phyloP scores from a whole-genome alignment of 1,284 basidiomycete genomes.

The Sphagnurus paluster region DNA sequence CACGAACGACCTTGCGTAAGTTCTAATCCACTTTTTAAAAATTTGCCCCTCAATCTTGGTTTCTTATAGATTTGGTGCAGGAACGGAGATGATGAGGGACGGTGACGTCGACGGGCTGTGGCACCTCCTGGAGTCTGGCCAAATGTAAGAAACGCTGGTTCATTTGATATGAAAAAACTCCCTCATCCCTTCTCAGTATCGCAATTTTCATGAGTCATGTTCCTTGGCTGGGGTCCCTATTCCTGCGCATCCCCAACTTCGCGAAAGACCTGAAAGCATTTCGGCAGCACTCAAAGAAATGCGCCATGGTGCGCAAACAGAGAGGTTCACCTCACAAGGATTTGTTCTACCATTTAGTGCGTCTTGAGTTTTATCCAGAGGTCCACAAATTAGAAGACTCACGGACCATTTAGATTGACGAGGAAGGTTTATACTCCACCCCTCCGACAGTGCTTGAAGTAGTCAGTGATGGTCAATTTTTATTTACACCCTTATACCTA shows the following conservation, averaged over 20 bases:
- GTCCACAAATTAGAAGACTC: neutral
- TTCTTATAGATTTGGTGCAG: constrained; percentile 48
- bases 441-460: constrained; percentile 28
- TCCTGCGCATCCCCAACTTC: constrained; percentile 27
- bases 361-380: neutral
- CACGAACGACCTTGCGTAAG: constrained; percentile 63
- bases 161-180: neutral
- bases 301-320: constrained; percentile 28
- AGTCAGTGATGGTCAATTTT: constrained; percentile 31
- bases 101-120: constrained; percentile 36
- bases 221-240: constrained; percentile 34
- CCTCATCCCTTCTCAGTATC: constrained; percentile 21
- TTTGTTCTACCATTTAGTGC: constrained; percentile 45
- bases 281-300: constrained; percentile 28
- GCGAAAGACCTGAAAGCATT: constrained; percentile 32
- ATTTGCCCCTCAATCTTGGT: neutral
- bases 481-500: neutral
- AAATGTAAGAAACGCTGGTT: constrained; percentile 25
- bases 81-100: constrained; percentile 41
- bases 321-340: constrained; percentile 37
- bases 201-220: constrained; percentile 36
- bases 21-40: neutral
- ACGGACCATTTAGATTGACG: constrained; percentile 33
- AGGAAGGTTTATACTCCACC: constrained; percentile 29
- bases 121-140: constrained; percentile 35